Conservation (phyloP, 306 rosid genomes). For the Vigna trinervia region DNA sequence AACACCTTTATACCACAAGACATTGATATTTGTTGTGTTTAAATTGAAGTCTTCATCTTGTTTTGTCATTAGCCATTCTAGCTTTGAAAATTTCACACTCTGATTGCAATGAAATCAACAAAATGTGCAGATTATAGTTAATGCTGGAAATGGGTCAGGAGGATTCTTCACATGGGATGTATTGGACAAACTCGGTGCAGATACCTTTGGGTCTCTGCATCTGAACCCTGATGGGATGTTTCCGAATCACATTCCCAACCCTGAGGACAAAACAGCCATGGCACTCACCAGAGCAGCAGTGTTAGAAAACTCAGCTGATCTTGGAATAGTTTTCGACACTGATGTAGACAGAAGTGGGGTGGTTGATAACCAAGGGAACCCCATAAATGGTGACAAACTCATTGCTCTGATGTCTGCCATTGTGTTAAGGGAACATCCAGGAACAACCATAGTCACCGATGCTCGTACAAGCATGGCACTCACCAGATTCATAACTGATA, state of each 20-base stretch:
- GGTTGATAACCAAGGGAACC: constrained; percentile 73
- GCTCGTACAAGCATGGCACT: constrained; percentile 87
- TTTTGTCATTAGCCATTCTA: background rate
- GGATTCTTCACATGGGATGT: constrained; percentile 94
- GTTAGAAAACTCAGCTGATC: constrained; percentile 69
- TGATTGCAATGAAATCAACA: background rate
- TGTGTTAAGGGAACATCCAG: constrained; percentile 77
- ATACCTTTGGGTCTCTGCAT: constrained; percentile 88
- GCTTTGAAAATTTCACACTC: background rate
- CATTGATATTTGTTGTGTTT: background rate
- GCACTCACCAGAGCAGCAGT: constrained; percentile 79
- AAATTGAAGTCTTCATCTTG: constrained; percentile 4
- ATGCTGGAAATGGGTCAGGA: constrained; percentile 95
- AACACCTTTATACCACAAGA: too few relatives aligned
- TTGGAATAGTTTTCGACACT: constrained; percentile 86
- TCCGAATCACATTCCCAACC: constrained; percentile 93
- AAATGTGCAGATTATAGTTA: constrained; percentile 75
- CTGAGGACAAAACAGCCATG: constrained; percentile 89
- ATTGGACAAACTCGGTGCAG: constrained; percentile 92
- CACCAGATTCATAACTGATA: constrained; percentile 62
- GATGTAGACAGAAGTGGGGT: constrained; percentile 92
- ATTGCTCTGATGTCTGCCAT: constrained; percentile 89
- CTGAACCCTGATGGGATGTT: constrained; percentile 94
- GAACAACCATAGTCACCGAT: constrained; percentile 76
- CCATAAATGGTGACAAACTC: constrained; percentile 82